Conservation (phyloP, 2,329 filamentous ascomycete species). For the Bipolaris oryzae region DNA sequence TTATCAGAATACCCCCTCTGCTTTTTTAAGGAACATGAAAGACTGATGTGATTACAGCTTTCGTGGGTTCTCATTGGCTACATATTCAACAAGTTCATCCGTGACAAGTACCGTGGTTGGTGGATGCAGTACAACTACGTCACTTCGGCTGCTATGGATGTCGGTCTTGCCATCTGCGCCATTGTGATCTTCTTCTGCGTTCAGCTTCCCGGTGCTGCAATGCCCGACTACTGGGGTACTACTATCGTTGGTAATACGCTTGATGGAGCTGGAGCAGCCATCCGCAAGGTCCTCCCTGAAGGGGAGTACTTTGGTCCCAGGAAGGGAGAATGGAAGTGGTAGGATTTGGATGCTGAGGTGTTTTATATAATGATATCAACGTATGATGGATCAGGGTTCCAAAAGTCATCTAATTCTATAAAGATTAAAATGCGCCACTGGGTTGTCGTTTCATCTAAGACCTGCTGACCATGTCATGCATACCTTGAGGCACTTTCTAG, state of each 20-base stretch:
- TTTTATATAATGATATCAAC: neutral
- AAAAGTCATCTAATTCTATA: neutral
- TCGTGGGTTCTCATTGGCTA: neutral
- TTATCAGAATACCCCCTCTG: neutral
- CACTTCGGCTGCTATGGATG: neutral
- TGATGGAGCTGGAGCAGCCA: neutral
- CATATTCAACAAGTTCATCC: neutral
- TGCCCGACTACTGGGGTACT: neutral
- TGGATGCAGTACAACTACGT: conserved; percentile 1
- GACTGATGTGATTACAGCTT: neutral
- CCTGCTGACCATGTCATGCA: neutral
- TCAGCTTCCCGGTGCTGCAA: neutral
- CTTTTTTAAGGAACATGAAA: neutral
- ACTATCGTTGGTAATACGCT: neutral
- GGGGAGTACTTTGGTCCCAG: neutral
- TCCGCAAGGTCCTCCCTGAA: neutral
- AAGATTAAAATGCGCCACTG: neutral
- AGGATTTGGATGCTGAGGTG: neutral
- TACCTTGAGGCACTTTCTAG: no score
- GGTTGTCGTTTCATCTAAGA: neutral
- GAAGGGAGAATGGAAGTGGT: neutral
- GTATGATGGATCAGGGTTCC: neutral
- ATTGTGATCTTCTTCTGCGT: neutral
- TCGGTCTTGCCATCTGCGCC: neutral
- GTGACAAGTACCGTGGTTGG: neutral